Base-by-base conservation (phyloP, 2,329 filamentous ascomycete genomes). In the Myriangium duriaei region DNA sequence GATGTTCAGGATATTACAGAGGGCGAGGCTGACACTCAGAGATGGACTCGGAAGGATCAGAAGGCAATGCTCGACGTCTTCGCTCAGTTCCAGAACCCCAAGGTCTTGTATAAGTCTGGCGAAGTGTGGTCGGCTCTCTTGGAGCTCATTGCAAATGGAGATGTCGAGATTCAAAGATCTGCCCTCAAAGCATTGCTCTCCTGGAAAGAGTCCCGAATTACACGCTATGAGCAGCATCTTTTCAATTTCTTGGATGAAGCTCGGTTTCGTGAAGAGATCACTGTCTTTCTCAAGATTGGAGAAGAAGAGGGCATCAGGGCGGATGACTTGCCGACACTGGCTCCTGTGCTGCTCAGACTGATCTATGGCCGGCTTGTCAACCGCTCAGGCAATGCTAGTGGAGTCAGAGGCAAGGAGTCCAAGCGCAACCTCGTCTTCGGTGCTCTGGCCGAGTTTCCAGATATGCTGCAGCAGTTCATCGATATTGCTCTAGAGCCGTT, bases 181-280 rank as follows among this genome's bases (percentile, higher is more conserved):
- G 78, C 86, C 0, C 68, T 98, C 24, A 87, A 86, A 56, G 82
- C 81, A 6, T 73, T 98, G 5, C 68, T 95, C 37, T 75, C 85
- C 0, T 98, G 91, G 88, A 96, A 94, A 56, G 74, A 81, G 41
- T 69, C 79, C 2, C 76, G 71, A 6, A 67, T 98, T 34, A 71
- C 71, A 42, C 70, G 77, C 1, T 94, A 96, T 52, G 76, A 86
- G 50, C 86, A 95, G 48, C 84, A 87, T 48, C 61, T 98, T 15
- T 71, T 85, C 44, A 87, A 85, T 49, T 67, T 98, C 2, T 71
- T 96, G 6, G 91, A 98, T 47, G 91, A 96, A 45, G 78, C 82
- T 15, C 74, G 83, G 34, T 94, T 96, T 61, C 84, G 86, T 52
- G 91, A 96, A 51, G 88, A 96, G 55, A 70, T 98, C n/a, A 80